These are phyloP conservation scores for Sugiyamaella castrensis DNA, from an alignment of 1,139 yeast species.

Conservation along the genomic window DNA sequence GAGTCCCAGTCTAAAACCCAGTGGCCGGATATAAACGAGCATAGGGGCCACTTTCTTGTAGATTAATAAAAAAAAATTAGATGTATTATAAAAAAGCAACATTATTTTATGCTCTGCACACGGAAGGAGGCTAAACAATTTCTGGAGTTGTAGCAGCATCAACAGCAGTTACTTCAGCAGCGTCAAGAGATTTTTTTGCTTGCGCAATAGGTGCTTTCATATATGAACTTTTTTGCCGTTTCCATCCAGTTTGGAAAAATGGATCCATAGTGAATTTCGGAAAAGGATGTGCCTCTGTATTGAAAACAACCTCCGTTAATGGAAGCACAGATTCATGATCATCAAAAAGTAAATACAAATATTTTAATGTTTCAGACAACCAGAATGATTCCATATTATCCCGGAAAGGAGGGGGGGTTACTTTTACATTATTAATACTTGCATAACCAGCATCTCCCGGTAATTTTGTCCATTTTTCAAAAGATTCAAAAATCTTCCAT, in stretches of 20 bases:
- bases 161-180: not conserved
- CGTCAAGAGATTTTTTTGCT: not conserved
- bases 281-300: conserved; percentile 92
- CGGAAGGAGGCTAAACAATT: not conserved
- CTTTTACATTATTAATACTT: conserved; percentile 62
- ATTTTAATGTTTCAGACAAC: conserved; percentile 91
- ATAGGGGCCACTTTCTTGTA: too few relatives aligned
- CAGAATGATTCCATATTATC: conserved; percentile 93
- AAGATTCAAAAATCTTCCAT: conserved; percentile 75
- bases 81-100: not conserved
- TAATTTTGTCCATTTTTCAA: conserved; percentile 57
- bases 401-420: conserved; percentile 46
- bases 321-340: conserved; percentile 53
- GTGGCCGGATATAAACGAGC: too few relatives aligned
- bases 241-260: conserved; percentile 65
- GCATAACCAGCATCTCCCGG: conserved; percentile 62
- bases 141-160: not conserved
- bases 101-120: not conserved
- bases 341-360: conserved; percentile 75
- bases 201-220: not conserved
- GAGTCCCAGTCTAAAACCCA: too few relatives aligned
- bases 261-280: conserved; percentile 63
- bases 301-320: conserved; percentile 70
- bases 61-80: not conserved
- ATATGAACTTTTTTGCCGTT: not conserved